Conservation (phyloP, 495 filamentous ascomycete genomes). For the Hypoxylon intermedium region DNA sequence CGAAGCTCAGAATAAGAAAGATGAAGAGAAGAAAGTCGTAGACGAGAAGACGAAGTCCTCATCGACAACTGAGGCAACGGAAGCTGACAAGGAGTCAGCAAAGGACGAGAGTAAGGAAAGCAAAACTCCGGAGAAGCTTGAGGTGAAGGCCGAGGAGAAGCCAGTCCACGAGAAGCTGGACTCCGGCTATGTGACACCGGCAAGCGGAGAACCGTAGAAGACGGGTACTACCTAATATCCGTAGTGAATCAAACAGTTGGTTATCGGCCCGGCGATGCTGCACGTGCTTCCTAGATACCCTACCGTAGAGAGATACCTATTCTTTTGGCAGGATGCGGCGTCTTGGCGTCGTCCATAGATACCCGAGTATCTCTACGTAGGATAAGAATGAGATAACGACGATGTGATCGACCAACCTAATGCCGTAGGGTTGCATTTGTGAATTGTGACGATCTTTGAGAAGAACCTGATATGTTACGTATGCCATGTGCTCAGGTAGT, state of each 20-base stretch:
- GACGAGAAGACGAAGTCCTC: constrained; percentile 44
- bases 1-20: constrained; percentile 37
- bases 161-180: constrained; percentile 30
- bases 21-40: constrained; percentile 28
- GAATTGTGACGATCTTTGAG: constrained; percentile 8
- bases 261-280: constrained; percentile 2
- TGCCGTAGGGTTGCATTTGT: too few species aligned
- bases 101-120: constrained; percentile 18
- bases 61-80: constrained; percentile 7
- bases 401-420: too few species aligned
- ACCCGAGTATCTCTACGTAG: too few species aligned
- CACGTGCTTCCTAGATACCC: background rate
- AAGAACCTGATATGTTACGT: constrained; percentile 15
- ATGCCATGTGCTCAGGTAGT: constrained; percentile 1
- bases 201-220: constrained; percentile 29
- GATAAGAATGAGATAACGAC: too few species aligned
- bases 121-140: constrained; percentile 20
- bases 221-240: constrained; percentile 3
- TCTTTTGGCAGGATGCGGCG: too few species aligned
- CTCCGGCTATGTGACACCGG: constrained; percentile 38
- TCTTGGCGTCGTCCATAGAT: too few species aligned
- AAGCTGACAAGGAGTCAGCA: constrained; percentile 9
- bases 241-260: background rate
- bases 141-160: constrained; percentile 23
- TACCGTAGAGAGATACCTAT: too few species aligned